A percentile compares a stretch with the other conserved stretches of the same genome.
Conservation (phyloP, 75 land plant species). For the Isoetes taiwanensis region DNA sequence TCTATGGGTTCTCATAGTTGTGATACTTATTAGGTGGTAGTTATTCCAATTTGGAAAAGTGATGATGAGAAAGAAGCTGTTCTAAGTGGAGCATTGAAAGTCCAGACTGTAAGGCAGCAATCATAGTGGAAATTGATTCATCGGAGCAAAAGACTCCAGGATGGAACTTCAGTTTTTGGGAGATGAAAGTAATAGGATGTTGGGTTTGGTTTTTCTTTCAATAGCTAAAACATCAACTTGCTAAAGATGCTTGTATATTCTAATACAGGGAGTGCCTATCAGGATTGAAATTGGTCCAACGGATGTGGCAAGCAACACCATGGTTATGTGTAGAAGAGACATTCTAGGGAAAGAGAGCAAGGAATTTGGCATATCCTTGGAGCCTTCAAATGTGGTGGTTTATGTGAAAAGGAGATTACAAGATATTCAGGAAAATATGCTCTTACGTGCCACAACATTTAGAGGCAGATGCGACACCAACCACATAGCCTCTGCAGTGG, state of each 20-base stretch:
- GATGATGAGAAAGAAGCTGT: conserved; percentile 56
- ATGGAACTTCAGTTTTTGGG: conserved; percentile 99
- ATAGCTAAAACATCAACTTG: too few species aligned
- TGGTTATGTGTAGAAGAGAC: conserved; percentile 87
- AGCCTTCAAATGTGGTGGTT: conserved; percentile 29
- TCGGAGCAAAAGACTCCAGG: conserved; percentile 91
- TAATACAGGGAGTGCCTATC: conserved; percentile 72
- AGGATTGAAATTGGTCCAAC: conserved; percentile 95
- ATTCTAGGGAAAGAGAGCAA: conserved; percentile 86
- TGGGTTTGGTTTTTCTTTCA: neutral
- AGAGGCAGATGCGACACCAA: conserved; percentile 92
- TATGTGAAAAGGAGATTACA: conserved; percentile 48
- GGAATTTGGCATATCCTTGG: conserved; percentile 79
- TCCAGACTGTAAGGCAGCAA: conserved; percentile 33
- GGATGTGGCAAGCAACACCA: conserved; percentile 61
- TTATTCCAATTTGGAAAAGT: conserved; percentile 93
- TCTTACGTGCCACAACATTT: conserved; percentile 54
- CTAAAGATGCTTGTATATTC: too few species aligned
- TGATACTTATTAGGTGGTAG: conserved; percentile 79
- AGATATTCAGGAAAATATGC: conserved; percentile 60
- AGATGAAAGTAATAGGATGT: conserved; percentile 87
- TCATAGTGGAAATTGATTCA: conserved; percentile 74
- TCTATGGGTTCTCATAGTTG: too few species aligned
- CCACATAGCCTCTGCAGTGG: too few species aligned
- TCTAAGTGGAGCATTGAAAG: conserved; percentile 38